A percentile compares a stretch with the other conserved stretches of the same genome.
These are phyloP conservation scores for Phialophora chinensis DNA, from an alignment of 2,329 filamentous ascomycete genomes.

Conservation along the genomic window DNA sequence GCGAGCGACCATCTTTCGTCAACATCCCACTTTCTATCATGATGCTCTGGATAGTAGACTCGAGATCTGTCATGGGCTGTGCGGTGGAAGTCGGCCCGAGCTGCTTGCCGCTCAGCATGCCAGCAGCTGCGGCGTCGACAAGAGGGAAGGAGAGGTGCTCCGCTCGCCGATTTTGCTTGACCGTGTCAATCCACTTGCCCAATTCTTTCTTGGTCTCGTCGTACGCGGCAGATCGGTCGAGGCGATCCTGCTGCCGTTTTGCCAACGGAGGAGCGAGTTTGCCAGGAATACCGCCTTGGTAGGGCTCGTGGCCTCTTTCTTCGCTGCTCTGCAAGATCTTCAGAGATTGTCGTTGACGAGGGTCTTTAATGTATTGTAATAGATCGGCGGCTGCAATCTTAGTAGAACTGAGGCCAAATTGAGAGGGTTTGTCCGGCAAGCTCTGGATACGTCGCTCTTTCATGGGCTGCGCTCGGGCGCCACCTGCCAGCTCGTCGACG, in stretches of 20 bases:
- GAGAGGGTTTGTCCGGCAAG: slow-evolving; percentile 67
- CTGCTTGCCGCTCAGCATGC: slow-evolving; percentile 65
- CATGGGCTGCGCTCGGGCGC: slow-evolving; percentile 24
- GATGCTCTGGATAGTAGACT: slow-evolving; percentile 84
- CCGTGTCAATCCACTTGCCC: slow-evolving; percentile 89
- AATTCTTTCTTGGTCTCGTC: slow-evolving; percentile 91
- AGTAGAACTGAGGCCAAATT: slow-evolving; percentile 63
- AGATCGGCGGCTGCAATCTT: slow-evolving; percentile 80
- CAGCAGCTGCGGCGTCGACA: slow-evolving; percentile 70
- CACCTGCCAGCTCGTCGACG: slow-evolving; percentile 51
- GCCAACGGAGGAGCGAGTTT: slow-evolving; percentile 84
- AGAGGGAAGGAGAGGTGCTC: slow-evolving; percentile 91
- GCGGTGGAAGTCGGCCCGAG: slow-evolving; percentile 65
- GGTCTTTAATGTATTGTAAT: slow-evolving; percentile 73
- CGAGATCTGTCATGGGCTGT: slow-evolving; percentile 77
- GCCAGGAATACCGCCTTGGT: slow-evolving; percentile 61
- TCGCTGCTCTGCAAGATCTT: slow-evolving; percentile 73
- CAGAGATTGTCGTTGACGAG: slow-evolving; percentile 76
- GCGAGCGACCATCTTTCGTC: slow-evolving; percentile 63
- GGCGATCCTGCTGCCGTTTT: slow-evolving; percentile 81
- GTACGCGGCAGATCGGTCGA: slow-evolving; percentile 82
- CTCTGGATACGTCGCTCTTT: slow-evolving; percentile 49
- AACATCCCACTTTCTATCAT: slow-evolving; percentile 84
- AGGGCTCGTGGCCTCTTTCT: slow-evolving; percentile 60
- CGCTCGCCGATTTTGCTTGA: slow-evolving; percentile 89